These are phyloP conservation scores for Fusarium compactum DNA, from an alignment of 2,329 filamentous ascomycete species.

Conservation along the genomic window DNA sequence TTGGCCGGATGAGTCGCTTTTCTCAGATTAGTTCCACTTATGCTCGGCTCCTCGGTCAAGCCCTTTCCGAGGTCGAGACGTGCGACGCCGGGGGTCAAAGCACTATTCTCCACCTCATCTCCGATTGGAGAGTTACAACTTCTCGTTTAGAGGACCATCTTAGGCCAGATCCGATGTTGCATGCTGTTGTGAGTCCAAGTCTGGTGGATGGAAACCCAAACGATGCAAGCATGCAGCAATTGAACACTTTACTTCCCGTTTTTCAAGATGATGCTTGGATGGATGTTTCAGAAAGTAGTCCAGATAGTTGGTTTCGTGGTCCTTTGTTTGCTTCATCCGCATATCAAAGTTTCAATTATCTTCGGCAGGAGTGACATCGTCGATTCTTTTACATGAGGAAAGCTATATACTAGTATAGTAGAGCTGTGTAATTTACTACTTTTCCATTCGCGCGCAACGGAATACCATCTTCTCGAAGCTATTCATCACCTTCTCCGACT, in stretches of 20 bases:
- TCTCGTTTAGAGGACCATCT: background rate
- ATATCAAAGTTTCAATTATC: background rate
- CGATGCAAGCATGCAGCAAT: background rate
- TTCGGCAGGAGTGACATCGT: background rate
- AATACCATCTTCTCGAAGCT: background rate
- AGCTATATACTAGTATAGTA: background rate
- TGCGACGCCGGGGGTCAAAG: accelerated
- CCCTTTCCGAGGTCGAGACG: background rate
- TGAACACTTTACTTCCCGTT: background rate
- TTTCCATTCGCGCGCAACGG: background rate
- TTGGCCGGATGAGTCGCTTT: background rate
- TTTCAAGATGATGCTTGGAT: background rate
- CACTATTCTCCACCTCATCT: background rate
- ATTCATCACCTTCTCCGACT: background rate
- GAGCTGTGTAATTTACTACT: background rate
- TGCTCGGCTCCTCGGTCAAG: background rate
- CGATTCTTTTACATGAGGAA: accelerated
- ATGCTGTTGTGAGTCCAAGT: background rate
- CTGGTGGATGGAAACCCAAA: accelerated
- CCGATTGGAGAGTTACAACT: background rate
- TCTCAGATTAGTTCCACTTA: background rate
- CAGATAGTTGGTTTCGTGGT: background rate
- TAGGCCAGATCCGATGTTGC: background rate
- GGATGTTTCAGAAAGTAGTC: background rate
- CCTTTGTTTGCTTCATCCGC: background rate